Conservation (phyloP, 1,284 basidiomycete genomes). For the Pascua guehoae region DNA sequence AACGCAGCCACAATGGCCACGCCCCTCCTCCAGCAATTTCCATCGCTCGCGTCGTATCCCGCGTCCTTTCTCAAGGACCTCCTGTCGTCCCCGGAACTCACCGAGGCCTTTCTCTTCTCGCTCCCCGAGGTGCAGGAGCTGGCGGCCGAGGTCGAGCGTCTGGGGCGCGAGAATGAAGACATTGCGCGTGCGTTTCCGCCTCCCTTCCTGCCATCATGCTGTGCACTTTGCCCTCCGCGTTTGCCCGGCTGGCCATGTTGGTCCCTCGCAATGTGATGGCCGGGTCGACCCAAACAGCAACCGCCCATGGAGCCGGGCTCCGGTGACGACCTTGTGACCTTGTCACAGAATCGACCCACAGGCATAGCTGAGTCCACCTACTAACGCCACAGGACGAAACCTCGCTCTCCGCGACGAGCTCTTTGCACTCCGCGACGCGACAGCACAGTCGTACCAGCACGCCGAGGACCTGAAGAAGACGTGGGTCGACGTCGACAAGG, state of each 20-base stretch:
- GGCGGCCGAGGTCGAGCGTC: conserved; percentile 68
- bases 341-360: background rate
- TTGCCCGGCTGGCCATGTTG: too few species aligned
- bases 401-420: conserved; percentile 68
- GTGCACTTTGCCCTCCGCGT: too few species aligned
- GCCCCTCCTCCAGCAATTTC: conserved; percentile 44
- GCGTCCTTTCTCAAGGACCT: conserved; percentile 69
- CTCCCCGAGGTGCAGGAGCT: conserved; percentile 67
- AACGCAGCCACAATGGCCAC: conserved; percentile 35
- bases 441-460: conserved; percentile 76
- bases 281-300: background rate
- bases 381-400: conserved; percentile 60
- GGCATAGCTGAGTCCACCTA: background rate
- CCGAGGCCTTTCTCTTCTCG: conserved; percentile 79
- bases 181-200: conserved; percentile 70
- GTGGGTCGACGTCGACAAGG: conserved; percentile 79
- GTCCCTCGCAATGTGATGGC: too few species aligned
- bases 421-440: conserved; percentile 68
- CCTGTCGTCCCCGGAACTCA: conserved; percentile 72
- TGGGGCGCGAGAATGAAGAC: conserved; percentile 75
- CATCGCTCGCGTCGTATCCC: conserved; percentile 40
- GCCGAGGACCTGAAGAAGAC: conserved; percentile 72
- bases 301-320: too few species aligned
- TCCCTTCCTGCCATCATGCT: background rate
- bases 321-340: background rate